Evolutionary conservation across 140 eudicot species (phyloP), one percentile per base, ranked within the genome.

Genomic region (Ambrosia hybrid): DNA sequence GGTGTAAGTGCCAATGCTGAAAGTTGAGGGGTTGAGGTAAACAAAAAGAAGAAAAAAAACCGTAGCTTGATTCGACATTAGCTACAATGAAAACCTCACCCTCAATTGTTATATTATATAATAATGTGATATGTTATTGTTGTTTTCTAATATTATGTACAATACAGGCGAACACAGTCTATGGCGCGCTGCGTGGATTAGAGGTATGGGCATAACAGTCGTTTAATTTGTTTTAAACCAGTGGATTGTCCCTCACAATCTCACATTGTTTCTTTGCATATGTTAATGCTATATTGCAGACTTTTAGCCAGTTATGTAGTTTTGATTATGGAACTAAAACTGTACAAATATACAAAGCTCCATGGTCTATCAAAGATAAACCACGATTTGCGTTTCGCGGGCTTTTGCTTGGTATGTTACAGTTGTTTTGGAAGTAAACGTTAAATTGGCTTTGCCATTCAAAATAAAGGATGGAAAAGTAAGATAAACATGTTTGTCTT

Each of bases 301-400:
- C 99, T 21, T 78, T 88, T 52, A 94, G 99, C 83, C 99, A 94
- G 69, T 76, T 94, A 73, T 94, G 99, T 58, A 70, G 80, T 41
- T 94, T 87, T 43, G 91, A 86, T 77, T 94, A 88, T 76, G 96
- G 78, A 80, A 84, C 87, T 76, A 94, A 94, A 85, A 34, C 83
- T 66, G 90, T 94, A 51, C 82, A 84, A 82, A 70, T 94, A 68
- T 75, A 72, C 81, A 88, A 90, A 74, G 94, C 99, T 36, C 99
- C 99, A 71, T 94, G 99, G 99, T 84, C 77, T 79, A 90, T 94
- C 66, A 85, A 70, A 78, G 99, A 94, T 86, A 81, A 84, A 73
- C 99, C 99, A 8, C 90, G 93, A 80, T 94, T 94, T 83, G 60
- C 62, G 21, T 94, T 82, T 84, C 99, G 99, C 30, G 99, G 99